Base-by-base conservation (phyloP, 345 rosid species). In the Atalantia buxifolia region DNA sequence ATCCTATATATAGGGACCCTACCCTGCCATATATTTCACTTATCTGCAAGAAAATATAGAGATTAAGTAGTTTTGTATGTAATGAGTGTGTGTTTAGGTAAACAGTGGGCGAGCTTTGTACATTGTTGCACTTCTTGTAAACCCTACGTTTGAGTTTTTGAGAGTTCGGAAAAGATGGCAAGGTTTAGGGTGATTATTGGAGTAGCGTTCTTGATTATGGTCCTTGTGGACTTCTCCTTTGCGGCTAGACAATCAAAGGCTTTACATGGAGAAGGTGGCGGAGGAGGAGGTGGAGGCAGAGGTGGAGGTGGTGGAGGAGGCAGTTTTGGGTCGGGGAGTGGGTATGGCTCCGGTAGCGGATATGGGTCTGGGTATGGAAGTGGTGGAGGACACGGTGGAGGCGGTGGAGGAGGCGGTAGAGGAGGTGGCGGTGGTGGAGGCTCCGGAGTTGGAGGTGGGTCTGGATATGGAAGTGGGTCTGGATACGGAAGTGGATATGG, bases 211-310 rank as follows among this genome's bases (percentile, higher is more conserved):
- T 74, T 87, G 81, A 71, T 79, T 62, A 67, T 89, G 78, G 77
- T 89, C 33, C 53, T 87, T 64, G 79, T 87, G 60, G 86, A 89
- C 74, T 60, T 86, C 9, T 67, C 82, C 74, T 81, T 87, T 57
- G 92, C 88, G 13, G 87, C 83, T 62, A 89, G 90, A 82, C 61
- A 71, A 7, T 62, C 77, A 16, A 83, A 68, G 73, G 73, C 56
- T 7, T 13, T 57, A 2, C 76, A 62, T n/a, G 64, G 57, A 13
- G 56, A 63, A 2, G 84, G 87, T 2, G 80, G 61, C 1, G 83
- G 77, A 0, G 76, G 83, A 9, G 77, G 80, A 1, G 55, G 62
- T 2, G 81, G 76, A 4, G 70, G 69, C 9, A 68, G 75, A 18
- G 80, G 80, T 0, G 55, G 71, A 21, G 76, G 70, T 9, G 78